Evolutionary conservation across 345 rosid species (phyloP).

Genomic region (Euphorbia peplus): DNA sequence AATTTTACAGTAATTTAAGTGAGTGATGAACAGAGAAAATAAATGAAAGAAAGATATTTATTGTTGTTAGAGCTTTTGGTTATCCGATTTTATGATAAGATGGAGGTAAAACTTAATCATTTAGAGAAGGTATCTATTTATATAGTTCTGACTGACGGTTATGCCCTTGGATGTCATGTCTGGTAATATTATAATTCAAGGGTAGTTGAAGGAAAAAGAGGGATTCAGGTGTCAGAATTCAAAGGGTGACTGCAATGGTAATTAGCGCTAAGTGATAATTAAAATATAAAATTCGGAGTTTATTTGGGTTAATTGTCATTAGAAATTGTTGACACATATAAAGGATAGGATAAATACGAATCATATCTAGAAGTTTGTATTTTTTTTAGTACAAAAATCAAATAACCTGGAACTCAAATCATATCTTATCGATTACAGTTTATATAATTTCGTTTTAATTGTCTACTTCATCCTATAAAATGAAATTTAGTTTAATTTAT

Average conservation of each 20-base stretch:
- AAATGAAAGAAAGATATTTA: neutral
- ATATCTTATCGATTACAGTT: too few relatives aligned
- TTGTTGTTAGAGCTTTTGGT: conserved; percentile 36
- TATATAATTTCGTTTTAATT: too few relatives aligned
- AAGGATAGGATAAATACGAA: neutral
- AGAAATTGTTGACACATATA: neutral
- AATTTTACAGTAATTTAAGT: too few relatives aligned
- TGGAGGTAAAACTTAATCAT: conserved; percentile 9
- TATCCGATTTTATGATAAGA: conserved; percentile 20
- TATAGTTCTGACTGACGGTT: neutral
- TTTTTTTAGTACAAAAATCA: too few relatives aligned
- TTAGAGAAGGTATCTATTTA: neutral
- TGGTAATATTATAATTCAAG: neutral
- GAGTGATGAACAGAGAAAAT: neutral
- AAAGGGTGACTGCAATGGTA: neutral
- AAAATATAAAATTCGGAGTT: neutral
- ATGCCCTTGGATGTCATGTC: conserved; percentile 18
- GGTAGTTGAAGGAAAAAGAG: neutral
- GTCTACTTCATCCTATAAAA: too few relatives aligned
- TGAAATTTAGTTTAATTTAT: too few relatives aligned
- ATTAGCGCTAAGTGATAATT: neutral
- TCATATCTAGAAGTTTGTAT: neutral
- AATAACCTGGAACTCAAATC: too few relatives aligned
- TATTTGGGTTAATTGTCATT: neutral
- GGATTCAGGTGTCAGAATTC: neutral